Evolutionary conservation across 78 protist genomes (phyloP), one percentile per base, ranked within the genome.

Genomic region (Dictyostelium discoideum): DNA sequence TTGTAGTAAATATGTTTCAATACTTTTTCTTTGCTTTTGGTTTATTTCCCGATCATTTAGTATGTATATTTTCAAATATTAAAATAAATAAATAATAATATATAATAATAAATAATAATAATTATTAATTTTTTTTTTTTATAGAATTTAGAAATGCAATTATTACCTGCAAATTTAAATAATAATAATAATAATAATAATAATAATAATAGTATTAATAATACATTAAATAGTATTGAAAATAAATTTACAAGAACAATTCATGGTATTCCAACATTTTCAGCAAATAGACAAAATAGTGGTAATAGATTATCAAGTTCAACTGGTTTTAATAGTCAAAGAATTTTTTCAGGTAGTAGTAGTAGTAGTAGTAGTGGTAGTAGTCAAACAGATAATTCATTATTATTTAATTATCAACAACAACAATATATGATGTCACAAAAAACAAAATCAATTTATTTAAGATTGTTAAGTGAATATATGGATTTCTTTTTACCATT

Each of bases 1-100:
- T 87, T 7, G 72, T 84, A 0, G 79, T 88, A 20, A 80, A 88
- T 37, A 60, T 88, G 44, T 88, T 88, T 46, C 93, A 88, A 79
- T 46, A 78, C 11, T 88, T 77, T 80, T 88, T 88, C 86, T 88
- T 88, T 80, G 85, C 81, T n/a, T 88, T 88, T 80, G 86, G 86
- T 65, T 79, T 88, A 65, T 88, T 80, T 79, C 46, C 81, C 42
- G 93, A 88, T 67, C 83, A 78, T 67, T 65, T 37, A 3, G 93
- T 88, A 80, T 5, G 86, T 80, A 60, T 42, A 42, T 42, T 3
- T 57, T 6, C 0, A 32, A 32, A 32, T 42, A 42, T 42, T 42
- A 9, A 44, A 44, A 44, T 44, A 44, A 44, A 44, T 13, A 48
- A 48, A 48, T 13, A 48, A 48, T 13, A 48, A 48, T 48, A 48